Base-by-base conservation (phyloP, 805 yeast species). In the Brettanomyces bruxellensis region DNA sequence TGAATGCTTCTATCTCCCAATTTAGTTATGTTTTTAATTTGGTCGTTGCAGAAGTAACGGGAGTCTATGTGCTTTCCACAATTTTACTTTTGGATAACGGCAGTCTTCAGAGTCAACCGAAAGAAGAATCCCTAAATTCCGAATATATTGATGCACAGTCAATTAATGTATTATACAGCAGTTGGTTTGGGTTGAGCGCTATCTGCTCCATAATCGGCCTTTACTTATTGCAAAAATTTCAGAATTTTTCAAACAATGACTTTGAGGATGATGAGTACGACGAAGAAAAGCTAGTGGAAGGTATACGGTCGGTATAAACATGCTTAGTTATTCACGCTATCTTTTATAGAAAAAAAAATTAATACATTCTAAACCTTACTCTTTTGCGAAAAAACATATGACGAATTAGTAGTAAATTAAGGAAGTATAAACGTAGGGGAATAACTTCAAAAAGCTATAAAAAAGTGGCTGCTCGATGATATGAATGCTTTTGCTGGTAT, bases 121-220 rank as follows among this genome's bases (percentile, higher is more conserved):
- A 75, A 4, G 59, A 43, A 63, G 70, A 49, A 51, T 63, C 49
- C 9, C 47, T 47, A 34, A 39, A 32, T 43, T 18, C 39, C 25
- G 44, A 24, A 11, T 24, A 34, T 22, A 37, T 57, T 53, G 40
- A 64, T 51, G 43, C 52, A 48, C 66, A 64, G 25, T 74, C 73
- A 52, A 68, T 76, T 22, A 79, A 75, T 49, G 58, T 60, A 22
- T 73, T 78, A 77, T 76, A 74, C 51, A 79, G 75, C 51, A 66
- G 72, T 55, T 70, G 76, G 39, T 76, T 74, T 60, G 76, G 69
- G 11, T 38, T 70, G 5, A 62, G 77, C 9, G 66, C 75, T 51
- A 50, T 70, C 3, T 49, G 57, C 1, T 68, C 77, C 12, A 40
- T 51, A 6, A 30, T 61, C 4, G 60, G 59, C 14, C 48, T 61